Evolutionary conservation across 495 filamentous ascomycete species (phyloP), one percentile per base, ranked within the genome.

Genomic region (Oleoguttula mirabilis): DNA sequence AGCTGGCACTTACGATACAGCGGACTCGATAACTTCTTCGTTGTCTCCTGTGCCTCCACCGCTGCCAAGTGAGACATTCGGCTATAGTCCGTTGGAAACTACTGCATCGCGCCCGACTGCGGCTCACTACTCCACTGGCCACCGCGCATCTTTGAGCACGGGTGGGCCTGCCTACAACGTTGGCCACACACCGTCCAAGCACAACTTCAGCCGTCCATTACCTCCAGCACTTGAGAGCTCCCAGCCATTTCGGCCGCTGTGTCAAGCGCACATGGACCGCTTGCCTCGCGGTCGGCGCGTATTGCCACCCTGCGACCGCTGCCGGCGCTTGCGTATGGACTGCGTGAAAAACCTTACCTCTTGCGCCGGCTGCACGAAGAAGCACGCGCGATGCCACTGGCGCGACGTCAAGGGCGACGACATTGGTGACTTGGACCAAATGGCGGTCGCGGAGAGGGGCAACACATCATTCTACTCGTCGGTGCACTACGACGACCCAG

Each of bases 311-410:
- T 93, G 85, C 55, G 85, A 92, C 56, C 71, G 83, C 19, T 93
- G 85, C 51, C 71, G 84, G 16, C 71, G 85, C 11, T 66, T 88
- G 12, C 76, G 80, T 46, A 83, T 84, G 67, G 75, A 83, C 43
- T 93, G 85, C 39, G 61, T 85, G 27, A 90, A 88, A 60, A 83
- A 92, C 44, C 64, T 86, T 24, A 88, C 83, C 0, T 82, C 84
- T 17, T 93, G 85, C 57, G 71, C 81, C 59, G 83, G 82, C 25
- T 93, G 85, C 60, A 90, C 85, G 1, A 83, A 81, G 59, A 88
- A 88, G 60, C 84, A 90, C 55, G 81, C 82, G 11, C 86, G 82
- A 47, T 93, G 85, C 58, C 75, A 71, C 17, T 93, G 84, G 84
- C 78, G 75, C 45, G 75, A 79, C 41, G 71, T 88, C 35, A 77